phyloP scores from a whole-genome alignment of 2,329 filamentous ascomycete genomes.

The Alternaria infectoria region DNA sequence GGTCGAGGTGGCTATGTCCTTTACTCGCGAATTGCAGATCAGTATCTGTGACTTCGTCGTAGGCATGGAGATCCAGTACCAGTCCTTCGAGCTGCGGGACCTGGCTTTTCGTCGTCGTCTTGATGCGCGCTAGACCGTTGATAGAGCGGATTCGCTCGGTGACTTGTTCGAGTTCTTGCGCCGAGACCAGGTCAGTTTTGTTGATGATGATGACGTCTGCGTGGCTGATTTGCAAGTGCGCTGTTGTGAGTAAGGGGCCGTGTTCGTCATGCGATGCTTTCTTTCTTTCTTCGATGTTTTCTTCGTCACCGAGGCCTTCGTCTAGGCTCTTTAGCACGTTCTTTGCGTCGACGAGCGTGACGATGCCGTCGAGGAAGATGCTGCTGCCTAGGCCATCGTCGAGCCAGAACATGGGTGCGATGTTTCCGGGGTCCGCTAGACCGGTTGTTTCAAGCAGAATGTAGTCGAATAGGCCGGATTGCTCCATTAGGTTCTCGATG shows the following conservation, averaged over 20 bases:
- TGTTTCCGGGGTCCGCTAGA: constrained; percentile 91
- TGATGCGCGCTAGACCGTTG: constrained; percentile 85
- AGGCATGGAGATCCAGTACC: constrained; percentile 88
- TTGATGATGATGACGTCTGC: constrained; percentile 95
- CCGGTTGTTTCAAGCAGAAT: constrained; percentile 97
- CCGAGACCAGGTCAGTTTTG: constrained; percentile 83
- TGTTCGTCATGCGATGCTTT: constrained; percentile 56
- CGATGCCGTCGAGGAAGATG: constrained; percentile 96
- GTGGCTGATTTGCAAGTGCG: constrained; percentile 95
- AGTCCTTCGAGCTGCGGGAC: constrained; percentile 85
- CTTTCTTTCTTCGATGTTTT: constrained; percentile 56
- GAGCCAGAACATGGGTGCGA: constrained; percentile 96
- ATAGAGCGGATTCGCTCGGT: constrained; percentile 78
- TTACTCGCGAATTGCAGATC: constrained; percentile 72
- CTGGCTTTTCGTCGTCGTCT: constrained; percentile 78
- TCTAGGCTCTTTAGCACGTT: constrained; percentile 86
- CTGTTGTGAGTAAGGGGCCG: constrained; percentile 81
- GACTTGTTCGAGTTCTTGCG: constrained; percentile 72
- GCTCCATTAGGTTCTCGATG: constrained; percentile 94
- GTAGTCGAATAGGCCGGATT: constrained; percentile 93
- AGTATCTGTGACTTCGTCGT: constrained; percentile 75
- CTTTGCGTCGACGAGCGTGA: constrained; percentile 93
- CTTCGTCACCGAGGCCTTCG: constrained; percentile 58
- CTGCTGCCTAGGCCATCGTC: constrained; percentile 94
- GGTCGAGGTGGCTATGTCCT: constrained; percentile 90